Conservation (phyloP, 2,329 filamentous ascomycete genomes). For the Fusarium coicis region DNA sequence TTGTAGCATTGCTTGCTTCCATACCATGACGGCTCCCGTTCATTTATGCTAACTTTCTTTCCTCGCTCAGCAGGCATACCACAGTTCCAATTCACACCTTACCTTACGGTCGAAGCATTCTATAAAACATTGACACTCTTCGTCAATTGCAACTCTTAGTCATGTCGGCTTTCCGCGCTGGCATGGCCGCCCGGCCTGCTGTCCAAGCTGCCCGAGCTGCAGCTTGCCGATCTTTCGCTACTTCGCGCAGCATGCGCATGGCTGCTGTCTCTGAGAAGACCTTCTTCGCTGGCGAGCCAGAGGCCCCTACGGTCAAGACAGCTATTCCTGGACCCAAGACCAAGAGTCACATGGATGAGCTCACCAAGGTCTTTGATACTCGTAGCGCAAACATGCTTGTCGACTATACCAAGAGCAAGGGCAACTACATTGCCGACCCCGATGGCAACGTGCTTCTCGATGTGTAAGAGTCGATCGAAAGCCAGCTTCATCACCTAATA, state of each 20-base stretch:
- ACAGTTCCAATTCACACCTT: neutral
- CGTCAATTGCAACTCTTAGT: slow-evolving; percentile 17
- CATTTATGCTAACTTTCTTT: neutral
- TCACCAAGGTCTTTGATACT: slow-evolving; percentile 85
- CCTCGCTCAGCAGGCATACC: neutral
- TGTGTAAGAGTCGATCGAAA: slow-evolving; percentile 61
- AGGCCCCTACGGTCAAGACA: slow-evolving; percentile 64
- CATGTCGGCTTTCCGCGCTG: slow-evolving; percentile 47
- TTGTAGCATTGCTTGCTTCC: slow-evolving; percentile 3
- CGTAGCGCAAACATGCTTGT: slow-evolving; percentile 85
- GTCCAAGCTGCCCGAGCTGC: slow-evolving; percentile 25
- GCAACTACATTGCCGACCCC: slow-evolving; percentile 83
- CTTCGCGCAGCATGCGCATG: slow-evolving; percentile 38
- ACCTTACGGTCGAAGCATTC: neutral
- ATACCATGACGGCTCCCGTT: slow-evolving; percentile 26
- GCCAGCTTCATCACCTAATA: neutral
- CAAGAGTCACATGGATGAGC: slow-evolving; percentile 73
- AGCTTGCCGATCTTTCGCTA: slow-evolving; percentile 40
- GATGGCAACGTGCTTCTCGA: slow-evolving; percentile 80
- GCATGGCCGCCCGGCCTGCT: slow-evolving; percentile 40
- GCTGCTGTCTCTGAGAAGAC: slow-evolving; percentile 48
- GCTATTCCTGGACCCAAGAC: slow-evolving; percentile 81
- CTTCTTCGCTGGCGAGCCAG: slow-evolving; percentile 62
- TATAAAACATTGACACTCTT: neutral
- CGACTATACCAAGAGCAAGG: slow-evolving; percentile 78